These are phyloP conservation scores for Chamaecyparis obtusa DNA, from an alignment of 75 land plant genomes.

Conservation along the genomic window DNA sequence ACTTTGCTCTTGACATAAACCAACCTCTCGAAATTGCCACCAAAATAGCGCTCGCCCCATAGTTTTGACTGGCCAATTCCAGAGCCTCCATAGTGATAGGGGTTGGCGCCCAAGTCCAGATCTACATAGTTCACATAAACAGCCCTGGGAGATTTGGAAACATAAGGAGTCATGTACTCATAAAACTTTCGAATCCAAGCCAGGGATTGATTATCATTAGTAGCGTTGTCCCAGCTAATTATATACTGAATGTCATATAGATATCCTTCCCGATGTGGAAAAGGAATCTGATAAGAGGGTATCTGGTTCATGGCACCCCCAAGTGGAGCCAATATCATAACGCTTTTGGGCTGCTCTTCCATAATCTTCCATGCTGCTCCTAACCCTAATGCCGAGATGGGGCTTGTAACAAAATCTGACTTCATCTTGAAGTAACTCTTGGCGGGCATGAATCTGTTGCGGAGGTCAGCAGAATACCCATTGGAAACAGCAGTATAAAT, in stretches of 20 bases:
- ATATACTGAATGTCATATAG: background rate
- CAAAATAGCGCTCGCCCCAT: background rate
- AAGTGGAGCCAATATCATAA: background rate
- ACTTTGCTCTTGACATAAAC: slow-evolving; percentile 5
- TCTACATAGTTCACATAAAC: slow-evolving; percentile 45
- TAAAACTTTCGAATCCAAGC: slow-evolving; percentile 39
- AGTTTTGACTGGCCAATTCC: slow-evolving; percentile 16
- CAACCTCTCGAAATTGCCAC: background rate
- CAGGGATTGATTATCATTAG: background rate
- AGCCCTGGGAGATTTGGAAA: slow-evolving; percentile 33
- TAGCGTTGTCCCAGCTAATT: slow-evolving; percentile 3
- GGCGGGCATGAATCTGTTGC: background rate
- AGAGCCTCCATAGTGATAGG: background rate
- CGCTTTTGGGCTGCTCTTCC: background rate
- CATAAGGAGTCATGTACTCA: slow-evolving; percentile 27
- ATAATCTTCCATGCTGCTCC: slow-evolving; percentile 7
- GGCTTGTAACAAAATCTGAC: slow-evolving; percentile 16
- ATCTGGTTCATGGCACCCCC: background rate
- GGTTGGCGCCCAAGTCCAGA: background rate
- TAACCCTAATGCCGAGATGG: slow-evolving; percentile 11
- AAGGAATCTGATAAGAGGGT: background rate
- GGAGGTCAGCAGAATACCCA: background rate
- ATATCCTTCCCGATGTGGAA: background rate
- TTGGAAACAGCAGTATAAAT: slow-evolving; percentile 4
- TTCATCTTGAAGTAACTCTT: slow-evolving; percentile 18